Conservation (phyloP, 2,329 filamentous ascomycete species). For the Fusarium robinianum region DNA sequence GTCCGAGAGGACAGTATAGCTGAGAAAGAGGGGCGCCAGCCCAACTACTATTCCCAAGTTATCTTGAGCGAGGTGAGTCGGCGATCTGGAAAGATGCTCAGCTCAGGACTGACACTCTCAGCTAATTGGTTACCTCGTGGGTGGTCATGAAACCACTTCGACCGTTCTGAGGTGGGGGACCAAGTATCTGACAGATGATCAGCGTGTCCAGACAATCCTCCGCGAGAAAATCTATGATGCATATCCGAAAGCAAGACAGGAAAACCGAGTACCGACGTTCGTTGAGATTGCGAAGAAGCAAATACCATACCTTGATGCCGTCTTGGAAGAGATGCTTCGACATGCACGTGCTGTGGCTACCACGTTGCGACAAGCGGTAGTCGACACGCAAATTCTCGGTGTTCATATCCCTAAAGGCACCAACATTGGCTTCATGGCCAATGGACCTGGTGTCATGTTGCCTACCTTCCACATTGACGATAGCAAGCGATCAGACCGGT, state of each 20-base stretch:
- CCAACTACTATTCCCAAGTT: constrained; percentile 36
- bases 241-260: constrained; percentile 18
- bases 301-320: constrained; percentile 44
- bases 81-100: accelerated
- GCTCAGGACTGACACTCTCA: constrained; percentile 1
- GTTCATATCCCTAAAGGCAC: constrained; percentile 42
- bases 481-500: constrained; percentile 12
- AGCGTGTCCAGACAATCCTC: constrained; percentile 34
- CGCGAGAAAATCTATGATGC: constrained; percentile 30
- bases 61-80: constrained; percentile 42
- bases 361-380: constrained; percentile 35
- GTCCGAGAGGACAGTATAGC: constrained; percentile 38
- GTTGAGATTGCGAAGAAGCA: constrained; percentile 36
- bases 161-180: constrained; percentile 28
- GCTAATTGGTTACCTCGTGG: constrained; percentile 34
- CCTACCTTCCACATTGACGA: constrained; percentile 25
- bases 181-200: constrained; percentile 34
- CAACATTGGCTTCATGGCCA: constrained; percentile 32
- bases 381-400: constrained; percentile 43
- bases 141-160: constrained; percentile 36
- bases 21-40: constrained; percentile 36
- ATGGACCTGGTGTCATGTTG: constrained; percentile 35
- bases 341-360: constrained; percentile 32
- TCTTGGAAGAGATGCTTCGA: constrained; percentile 45
- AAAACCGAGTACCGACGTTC: constrained; percentile 31